These are phyloP conservation scores for Penicillium alfredii DNA, from an alignment of 495 filamentous ascomycete species.

Conservation along the genomic window DNA sequence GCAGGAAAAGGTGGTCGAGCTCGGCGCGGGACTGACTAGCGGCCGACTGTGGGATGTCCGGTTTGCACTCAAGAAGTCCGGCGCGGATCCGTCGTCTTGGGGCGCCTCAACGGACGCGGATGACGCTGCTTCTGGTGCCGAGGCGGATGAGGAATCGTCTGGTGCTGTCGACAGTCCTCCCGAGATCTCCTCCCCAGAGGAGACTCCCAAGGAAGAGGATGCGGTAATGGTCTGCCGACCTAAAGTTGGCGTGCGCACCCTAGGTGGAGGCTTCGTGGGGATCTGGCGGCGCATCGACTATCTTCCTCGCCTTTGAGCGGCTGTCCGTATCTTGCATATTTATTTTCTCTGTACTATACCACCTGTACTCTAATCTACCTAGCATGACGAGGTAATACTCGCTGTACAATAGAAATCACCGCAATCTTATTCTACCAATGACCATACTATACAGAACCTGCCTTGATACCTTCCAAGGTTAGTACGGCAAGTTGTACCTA, in stretches of 20 bases:
- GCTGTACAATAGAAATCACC: too few relatives aligned
- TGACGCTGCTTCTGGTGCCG: conserved; percentile 2
- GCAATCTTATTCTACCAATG: too few relatives aligned
- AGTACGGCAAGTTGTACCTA: too few relatives aligned
- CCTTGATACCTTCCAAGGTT: too few relatives aligned
- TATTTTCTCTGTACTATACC: conserved; percentile 13
- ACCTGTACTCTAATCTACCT: conserved; percentile 10
- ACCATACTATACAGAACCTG: too few relatives aligned
- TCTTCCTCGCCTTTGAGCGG: neutral
- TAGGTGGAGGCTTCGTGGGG: conserved; percentile 67
- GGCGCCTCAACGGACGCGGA: conserved; percentile 12
- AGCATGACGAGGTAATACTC: too few relatives aligned
- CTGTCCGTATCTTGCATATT: too few relatives aligned
- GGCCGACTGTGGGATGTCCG: conserved; percentile 64
- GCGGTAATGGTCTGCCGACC: conserved; percentile 62
- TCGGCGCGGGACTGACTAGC: conserved; percentile 50
- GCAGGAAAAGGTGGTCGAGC: conserved; percentile 59
- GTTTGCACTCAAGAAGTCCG: conserved; percentile 40
- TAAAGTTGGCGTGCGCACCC: conserved; percentile 54
- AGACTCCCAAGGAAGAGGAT: conserved; percentile 28
- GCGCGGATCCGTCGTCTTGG: conserved; percentile 39
- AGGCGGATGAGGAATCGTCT: conserved; percentile 9
- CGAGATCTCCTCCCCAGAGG: conserved; percentile 5
- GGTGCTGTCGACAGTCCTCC: neutral
- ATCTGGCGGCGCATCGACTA: conserved; percentile 52